phyloP scores from a whole-genome alignment of 495 filamentous ascomycete species.

The Amniculicola lignicola region DNA sequence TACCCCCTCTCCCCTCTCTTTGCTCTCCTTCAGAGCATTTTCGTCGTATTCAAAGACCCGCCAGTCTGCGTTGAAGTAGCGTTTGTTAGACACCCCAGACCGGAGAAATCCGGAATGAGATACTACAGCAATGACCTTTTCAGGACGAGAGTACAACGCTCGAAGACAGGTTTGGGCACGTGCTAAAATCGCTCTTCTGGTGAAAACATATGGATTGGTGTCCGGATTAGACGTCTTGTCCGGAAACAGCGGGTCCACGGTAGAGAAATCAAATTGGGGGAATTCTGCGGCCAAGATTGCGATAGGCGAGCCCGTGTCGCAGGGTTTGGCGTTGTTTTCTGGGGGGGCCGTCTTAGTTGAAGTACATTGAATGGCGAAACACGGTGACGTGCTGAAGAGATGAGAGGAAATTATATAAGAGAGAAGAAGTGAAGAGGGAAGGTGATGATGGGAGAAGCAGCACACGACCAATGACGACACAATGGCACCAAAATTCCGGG shows the following conservation, averaged over 20 bases:
- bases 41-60: slow-evolving; percentile 57
- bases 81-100: slow-evolving; percentile 44
- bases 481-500: too few relatives aligned
- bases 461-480: too few relatives aligned
- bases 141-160: slow-evolving; percentile 50
- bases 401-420: too few relatives aligned
- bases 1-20: slow-evolving; percentile 2
- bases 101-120: slow-evolving; percentile 59
- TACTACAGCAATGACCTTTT: slow-evolving; percentile 60
- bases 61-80: slow-evolving; percentile 60
- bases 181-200: slow-evolving; percentile 45
- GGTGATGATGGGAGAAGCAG: too few relatives aligned
- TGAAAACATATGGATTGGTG: slow-evolving; percentile 48
- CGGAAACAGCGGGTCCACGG: slow-evolving; percentile 53
- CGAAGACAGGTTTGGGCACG: slow-evolving; percentile 50
- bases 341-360: slow-evolving; percentile 29
- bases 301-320: slow-evolving; percentile 54
- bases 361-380: too few relatives aligned
- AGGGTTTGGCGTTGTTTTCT: slow-evolving; percentile 58
- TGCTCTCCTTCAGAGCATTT: slow-evolving; percentile 29
- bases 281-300: slow-evolving; percentile 47
- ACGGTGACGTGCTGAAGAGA: too few relatives aligned
- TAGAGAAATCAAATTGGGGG: slow-evolving; percentile 52
- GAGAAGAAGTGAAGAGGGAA: too few relatives aligned
- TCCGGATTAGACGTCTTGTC: slow-evolving; percentile 46